phyloP scores from a whole-genome alignment of 2,329 filamentous ascomycete species.

The Fusarium camptoceras region DNA sequence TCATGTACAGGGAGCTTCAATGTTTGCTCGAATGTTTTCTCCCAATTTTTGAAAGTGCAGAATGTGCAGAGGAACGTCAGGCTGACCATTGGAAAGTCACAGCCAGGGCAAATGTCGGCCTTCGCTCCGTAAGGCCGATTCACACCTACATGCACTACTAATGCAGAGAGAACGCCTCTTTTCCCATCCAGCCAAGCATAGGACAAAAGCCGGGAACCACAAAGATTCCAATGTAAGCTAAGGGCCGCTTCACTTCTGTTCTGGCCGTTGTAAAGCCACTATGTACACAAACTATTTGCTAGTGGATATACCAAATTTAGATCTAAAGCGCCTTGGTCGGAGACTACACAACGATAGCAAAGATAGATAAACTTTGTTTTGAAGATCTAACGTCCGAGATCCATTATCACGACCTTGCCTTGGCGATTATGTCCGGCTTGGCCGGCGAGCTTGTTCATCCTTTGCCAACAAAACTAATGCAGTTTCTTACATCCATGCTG shows the following conservation, averaged over 20 bases:
- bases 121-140: background rate
- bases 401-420: background rate
- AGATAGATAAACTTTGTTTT: background rate
- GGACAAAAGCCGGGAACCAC: background rate
- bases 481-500: background rate
- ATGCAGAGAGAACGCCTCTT: constrained; percentile 9
- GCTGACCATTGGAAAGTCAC: background rate
- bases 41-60: too few relatives aligned
- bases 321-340: too few relatives aligned
- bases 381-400: background rate
- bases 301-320: background rate
- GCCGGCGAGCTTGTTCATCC: background rate
- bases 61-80: background rate
- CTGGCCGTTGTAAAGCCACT: background rate
- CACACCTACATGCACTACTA: background rate
- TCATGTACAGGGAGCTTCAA: background rate
- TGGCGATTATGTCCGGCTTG: too few relatives aligned
- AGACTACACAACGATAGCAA: background rate
- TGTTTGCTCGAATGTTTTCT: background rate
- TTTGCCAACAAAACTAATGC: background rate
- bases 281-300: background rate
- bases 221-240: background rate
- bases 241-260: background rate
- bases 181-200: background rate
- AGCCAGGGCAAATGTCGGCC: background rate